These are phyloP conservation scores for Mrakia frigida DNA, from an alignment of 768 basidiomycete genomes.

Conservation along the genomic window DNA sequence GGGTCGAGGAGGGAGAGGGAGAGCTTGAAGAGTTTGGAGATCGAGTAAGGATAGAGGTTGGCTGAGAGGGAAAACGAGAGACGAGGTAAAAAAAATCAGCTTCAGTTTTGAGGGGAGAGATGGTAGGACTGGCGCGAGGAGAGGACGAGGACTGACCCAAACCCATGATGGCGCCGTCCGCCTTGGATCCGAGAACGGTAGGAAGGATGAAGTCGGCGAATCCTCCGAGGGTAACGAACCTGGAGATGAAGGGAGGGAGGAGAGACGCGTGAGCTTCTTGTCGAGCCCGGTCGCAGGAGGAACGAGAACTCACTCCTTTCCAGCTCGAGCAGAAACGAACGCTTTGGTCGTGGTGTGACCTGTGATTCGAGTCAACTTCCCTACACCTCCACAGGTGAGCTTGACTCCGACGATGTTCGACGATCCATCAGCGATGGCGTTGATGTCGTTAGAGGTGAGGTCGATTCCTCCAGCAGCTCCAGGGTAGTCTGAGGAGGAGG, in stretches of 20 bases:
- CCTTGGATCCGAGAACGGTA: conserved; percentile 60
- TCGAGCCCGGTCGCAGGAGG: background rate
- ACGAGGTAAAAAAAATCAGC: background rate
- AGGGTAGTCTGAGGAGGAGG: conserved; percentile 55
- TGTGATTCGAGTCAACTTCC: conserved; percentile 67
- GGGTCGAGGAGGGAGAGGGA: conserved; percentile 56
- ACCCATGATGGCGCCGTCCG: conserved; percentile 84
- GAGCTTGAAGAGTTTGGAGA: conserved; percentile 60
- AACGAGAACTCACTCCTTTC: conserved; percentile 15
- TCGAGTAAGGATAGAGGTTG: conserved; percentile 50
- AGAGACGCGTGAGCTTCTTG: too few relatives aligned
- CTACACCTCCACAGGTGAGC: conserved; percentile 87
- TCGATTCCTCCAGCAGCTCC: conserved; percentile 85
- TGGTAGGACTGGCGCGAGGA: too few relatives aligned
- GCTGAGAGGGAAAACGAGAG: background rate
- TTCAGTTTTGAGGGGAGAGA: conserved; percentile 46
- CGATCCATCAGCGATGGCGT: conserved; percentile 67
- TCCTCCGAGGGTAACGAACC: conserved; percentile 78
- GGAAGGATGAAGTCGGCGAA: conserved; percentile 78
- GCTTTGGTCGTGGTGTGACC: conserved; percentile 1
- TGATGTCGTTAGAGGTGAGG: conserved; percentile 80
- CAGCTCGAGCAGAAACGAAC: background rate
- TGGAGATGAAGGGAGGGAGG: conserved; percentile 15
- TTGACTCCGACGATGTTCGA: conserved; percentile 82
- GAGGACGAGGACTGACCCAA: conserved; percentile 50